phyloP scores from a whole-genome alignment of 495 filamentous ascomycete genomes.

The Cercophora newfieldiana region DNA sequence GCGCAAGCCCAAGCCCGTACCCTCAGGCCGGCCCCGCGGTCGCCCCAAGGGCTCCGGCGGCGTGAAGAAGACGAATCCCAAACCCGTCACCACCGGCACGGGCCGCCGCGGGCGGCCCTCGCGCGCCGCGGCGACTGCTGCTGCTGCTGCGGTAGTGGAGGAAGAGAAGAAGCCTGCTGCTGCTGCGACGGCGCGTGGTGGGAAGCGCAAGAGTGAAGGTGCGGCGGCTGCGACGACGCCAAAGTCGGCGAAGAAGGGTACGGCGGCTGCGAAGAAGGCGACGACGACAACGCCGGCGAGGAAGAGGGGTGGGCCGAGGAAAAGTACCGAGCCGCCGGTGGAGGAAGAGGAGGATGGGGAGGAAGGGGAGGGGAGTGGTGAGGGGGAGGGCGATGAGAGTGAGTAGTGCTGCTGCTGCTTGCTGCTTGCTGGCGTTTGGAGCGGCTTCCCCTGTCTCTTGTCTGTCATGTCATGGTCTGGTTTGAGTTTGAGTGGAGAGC shows the following conservation, averaged over 20 bases:
- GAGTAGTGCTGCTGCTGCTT: constrained; percentile 8
- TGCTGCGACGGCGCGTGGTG: constrained; percentile 8
- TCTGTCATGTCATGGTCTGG: background rate
- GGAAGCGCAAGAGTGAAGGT: constrained; percentile 3
- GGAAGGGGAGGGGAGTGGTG: constrained; percentile 21
- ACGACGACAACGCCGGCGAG: constrained; percentile 26
- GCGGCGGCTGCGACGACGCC: constrained; percentile 6
- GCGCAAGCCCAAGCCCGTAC: constrained; percentile 36
- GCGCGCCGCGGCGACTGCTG: constrained; percentile 25
- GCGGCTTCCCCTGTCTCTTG: background rate
- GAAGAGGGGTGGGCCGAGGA: constrained; percentile 29
- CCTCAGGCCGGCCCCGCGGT: constrained; percentile 46
- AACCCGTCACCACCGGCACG: constrained; percentile 16
- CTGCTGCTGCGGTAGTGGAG: constrained; percentile 12
- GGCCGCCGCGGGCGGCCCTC: constrained; percentile 40
- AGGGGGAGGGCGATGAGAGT: constrained; percentile 9
- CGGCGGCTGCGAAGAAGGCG: constrained; percentile 7
- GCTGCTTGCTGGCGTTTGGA: background rate
- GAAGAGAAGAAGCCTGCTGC: constrained; percentile 7
- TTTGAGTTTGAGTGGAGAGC: too few species aligned
- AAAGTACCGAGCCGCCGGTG: constrained; percentile 25
- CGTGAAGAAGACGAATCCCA: constrained; percentile 36
- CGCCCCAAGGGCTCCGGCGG: constrained; percentile 44
- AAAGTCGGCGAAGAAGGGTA: constrained; percentile 4
- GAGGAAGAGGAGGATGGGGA: constrained; percentile 25